These are phyloP conservation scores for Vaccinium darrowii DNA, from an alignment of 148 eudicot genomes.

Conservation along the genomic window DNA sequence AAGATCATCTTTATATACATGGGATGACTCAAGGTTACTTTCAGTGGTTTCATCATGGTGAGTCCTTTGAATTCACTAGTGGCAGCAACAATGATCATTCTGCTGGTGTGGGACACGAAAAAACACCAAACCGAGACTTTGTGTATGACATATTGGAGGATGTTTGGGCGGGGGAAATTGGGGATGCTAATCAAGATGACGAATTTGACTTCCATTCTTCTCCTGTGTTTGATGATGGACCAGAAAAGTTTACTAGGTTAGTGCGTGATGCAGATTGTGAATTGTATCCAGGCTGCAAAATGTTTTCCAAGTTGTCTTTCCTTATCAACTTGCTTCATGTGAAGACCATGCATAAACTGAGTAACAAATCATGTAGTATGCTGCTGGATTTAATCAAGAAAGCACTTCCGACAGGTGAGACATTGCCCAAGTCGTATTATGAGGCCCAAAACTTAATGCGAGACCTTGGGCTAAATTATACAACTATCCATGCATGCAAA, in stretches of 20 bases:
- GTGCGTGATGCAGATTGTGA: background rate
- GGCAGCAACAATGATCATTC: background rate
- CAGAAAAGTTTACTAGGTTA: slow-evolving; percentile 2
- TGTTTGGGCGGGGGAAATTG: background rate
- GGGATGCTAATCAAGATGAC: background rate
- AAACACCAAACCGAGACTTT: background rate
- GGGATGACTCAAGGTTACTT: background rate
- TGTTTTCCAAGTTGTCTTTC: background rate
- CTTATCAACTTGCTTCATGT: background rate
- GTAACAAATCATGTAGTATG: slow-evolving; percentile 2
- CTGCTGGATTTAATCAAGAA: background rate
- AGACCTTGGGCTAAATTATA: background rate
- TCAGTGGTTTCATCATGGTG: background rate
- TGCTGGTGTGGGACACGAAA: background rate
- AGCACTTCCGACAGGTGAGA: background rate
- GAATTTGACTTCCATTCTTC: background rate
- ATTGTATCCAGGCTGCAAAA: background rate
- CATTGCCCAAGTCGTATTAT: background rate
- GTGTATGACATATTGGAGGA: background rate
- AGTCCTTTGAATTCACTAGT: background rate
- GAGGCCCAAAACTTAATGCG: background rate
- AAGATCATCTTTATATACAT: background rate
- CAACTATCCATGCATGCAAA: slow-evolving; percentile 8
- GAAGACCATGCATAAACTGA: background rate
- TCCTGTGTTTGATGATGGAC: background rate